Conservation (phyloP, 495 filamentous ascomycete genomes). For the Bathelium albidoporum region DNA sequence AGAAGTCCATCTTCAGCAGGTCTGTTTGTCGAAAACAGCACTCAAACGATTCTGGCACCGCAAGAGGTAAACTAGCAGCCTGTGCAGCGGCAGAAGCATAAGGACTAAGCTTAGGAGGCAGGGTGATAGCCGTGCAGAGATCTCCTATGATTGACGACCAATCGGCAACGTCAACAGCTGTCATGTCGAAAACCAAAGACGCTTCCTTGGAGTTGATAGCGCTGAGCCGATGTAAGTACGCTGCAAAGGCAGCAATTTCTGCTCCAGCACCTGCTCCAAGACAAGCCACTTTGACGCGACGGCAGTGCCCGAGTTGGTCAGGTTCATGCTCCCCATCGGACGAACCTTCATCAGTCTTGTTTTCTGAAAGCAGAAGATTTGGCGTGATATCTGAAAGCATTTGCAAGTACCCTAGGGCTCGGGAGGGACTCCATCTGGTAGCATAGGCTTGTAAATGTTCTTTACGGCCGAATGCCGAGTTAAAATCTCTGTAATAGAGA, state of each 20-base stretch:
- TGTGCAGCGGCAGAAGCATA: conserved; percentile 46
- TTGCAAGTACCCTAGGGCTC: conserved; percentile 68
- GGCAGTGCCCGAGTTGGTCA: not conserved
- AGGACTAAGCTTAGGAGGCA: conserved; percentile 39
- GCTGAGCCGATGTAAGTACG: conserved; percentile 37
- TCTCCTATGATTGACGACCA: conserved; percentile 54
- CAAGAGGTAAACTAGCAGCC: conserved; percentile 25
- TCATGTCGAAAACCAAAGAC: conserved; percentile 39
- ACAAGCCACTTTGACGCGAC: conserved; percentile 44
- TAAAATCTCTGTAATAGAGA: conserved; percentile 76
- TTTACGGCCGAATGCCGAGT: conserved; percentile 59
- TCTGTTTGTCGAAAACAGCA: conserved; percentile 49
- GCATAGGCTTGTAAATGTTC: conserved; percentile 70
- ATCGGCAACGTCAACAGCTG: conserved; percentile 66
- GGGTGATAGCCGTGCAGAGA: conserved; percentile 40
- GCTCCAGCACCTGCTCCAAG: conserved; percentile 83
- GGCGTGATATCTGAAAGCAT: conserved; percentile 45
- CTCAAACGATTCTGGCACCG: not conserved
- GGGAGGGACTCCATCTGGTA: conserved; percentile 71
- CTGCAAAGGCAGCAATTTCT: conserved; percentile 69
- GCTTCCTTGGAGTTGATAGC: conserved; percentile 5
- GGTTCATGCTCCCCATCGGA: not conserved
- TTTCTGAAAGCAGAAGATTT: conserved; percentile 26
- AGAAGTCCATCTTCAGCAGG: conserved; percentile 43
- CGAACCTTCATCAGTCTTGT: conserved; percentile 6